Conservation (phyloP, 2,329 filamentous ascomycete genomes). For the Penicillium sp. region DNA sequence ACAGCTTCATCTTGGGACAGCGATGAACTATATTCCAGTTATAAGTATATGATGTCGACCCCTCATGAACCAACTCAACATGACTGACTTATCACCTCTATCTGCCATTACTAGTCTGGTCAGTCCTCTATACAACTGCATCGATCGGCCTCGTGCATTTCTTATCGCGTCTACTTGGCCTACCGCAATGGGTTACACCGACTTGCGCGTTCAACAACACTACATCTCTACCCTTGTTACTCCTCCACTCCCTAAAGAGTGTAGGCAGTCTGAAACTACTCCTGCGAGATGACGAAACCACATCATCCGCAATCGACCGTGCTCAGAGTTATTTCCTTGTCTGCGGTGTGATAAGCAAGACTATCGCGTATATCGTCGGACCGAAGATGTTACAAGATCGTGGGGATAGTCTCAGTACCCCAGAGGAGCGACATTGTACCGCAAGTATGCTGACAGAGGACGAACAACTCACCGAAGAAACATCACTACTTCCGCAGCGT, state of each 20-base stretch:
- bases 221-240: neutral
- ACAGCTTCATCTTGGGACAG: neutral
- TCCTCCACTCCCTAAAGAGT: neutral
- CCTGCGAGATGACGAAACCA: neutral
- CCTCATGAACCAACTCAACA: neutral
- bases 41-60: neutral
- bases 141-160: neutral
- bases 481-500: conserved; percentile 51
- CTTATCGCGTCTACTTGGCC: neutral
- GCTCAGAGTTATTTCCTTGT: neutral
- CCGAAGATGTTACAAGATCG: neutral
- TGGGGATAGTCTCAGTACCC: neutral
- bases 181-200: neutral
- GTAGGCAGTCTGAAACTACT: neutral
- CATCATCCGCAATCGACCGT: neutral
- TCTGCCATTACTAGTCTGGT: neutral
- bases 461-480: conserved; percentile 46
- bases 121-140: neutral
- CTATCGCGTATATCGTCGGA: neutral
- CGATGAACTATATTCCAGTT: neutral
- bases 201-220: neutral
- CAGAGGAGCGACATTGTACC: neutral
- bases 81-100: neutral
- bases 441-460: neutral
- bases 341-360: neutral